A percentile compares a stretch with the other conserved stretches of the same genome.
Evolutionary conservation across 192 early-diverging fungal genomes (phyloP).

Genomic region (Linderina pennispora): DNA sequence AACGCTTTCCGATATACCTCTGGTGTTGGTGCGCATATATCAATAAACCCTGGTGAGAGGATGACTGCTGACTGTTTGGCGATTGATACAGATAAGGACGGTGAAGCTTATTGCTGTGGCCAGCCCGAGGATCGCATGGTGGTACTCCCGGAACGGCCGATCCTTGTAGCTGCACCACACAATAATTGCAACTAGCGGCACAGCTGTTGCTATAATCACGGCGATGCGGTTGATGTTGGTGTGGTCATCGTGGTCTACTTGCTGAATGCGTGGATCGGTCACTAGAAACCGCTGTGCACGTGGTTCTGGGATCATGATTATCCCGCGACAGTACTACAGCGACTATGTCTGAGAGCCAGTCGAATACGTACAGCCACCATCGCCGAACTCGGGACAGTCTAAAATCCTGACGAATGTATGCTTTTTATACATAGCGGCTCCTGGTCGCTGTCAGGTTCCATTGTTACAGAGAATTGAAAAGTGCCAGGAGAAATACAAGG

Average conservation of each 20-base stretch:
- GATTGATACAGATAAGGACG: constrained; percentile 17
- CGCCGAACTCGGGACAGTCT: too few relatives aligned
- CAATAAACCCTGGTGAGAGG: constrained; percentile 19
- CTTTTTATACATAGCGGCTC: background rate
- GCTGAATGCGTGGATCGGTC: constrained; percentile 30
- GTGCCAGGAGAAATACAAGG: too few relatives aligned
- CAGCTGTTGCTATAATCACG: constrained; percentile 23
- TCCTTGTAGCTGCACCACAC: constrained; percentile 28
- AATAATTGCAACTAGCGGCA: constrained; percentile 20
- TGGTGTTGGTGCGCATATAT: constrained; percentile 11
- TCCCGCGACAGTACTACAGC: constrained; percentile 7
- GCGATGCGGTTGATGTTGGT: constrained; percentile 17
- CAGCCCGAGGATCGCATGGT: constrained; percentile 21
- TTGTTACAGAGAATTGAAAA: too few relatives aligned
- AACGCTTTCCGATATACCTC: constrained; percentile 10
- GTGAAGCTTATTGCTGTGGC: constrained; percentile 32
- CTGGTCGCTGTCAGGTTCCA: background rate
- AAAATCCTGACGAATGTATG: background rate
- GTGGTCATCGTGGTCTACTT: constrained; percentile 6
- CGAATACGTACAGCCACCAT: constrained; percentile 23
- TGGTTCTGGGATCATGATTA: constrained; percentile 29
- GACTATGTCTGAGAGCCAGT: constrained; percentile 23
- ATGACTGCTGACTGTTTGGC: constrained; percentile 13
- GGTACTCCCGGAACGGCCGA: constrained; percentile 15
- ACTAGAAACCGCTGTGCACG: constrained; percentile 6